Evolutionary conservation across 768 basidiomycete species (phyloP), one percentile per base, ranked within the genome.

Genomic region (Hortiboletus flavorubellus): DNA sequence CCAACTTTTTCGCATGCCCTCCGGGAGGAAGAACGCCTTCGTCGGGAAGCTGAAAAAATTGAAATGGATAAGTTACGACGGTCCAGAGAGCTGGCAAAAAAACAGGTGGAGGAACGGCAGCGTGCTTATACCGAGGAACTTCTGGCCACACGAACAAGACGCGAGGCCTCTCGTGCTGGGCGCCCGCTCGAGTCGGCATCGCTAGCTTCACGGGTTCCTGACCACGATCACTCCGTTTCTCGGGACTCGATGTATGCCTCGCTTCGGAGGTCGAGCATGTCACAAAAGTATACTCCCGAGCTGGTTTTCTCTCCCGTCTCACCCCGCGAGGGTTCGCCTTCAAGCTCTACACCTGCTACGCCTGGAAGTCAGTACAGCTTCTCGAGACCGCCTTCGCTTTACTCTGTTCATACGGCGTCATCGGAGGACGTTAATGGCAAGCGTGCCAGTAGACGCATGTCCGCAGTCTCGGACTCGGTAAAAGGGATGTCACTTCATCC

Each of bases 121-220:
- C 77, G 77, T 42, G 58, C 73, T 51, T 86, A 80, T 64, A 73
- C 76, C 14, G 85, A 86, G 46, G 81, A 85, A 66, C 75, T 91
- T 16, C 75, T 74, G 37, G 85, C 85, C 31, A 73, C 87, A 4
- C 77, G 89, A 59, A 56, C 74, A 40, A 74, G 89, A 61, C 80
- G 85, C 57, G 87, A 90, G 64, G 71, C 76, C 4, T 71, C 75
- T 51, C 79, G 84, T 63, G 75, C 73, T 34, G 84, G 84, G 34
- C 64, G 71, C 49, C 44, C 63, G 35, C 53, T 66, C 15, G 64
- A 68, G 54, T 53, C 66, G 40, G 47, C 46, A 11, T 56, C 68
- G 46, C 53, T 62, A 38, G 60, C 58, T 38, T 53, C 66, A 47
- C 58, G 64, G 47, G 41, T 55, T 37, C 31, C 58, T 40, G 68